Evolutionary conservation across 345 rosid species (phyloP).

Genomic region (Salix caprea): DNA sequence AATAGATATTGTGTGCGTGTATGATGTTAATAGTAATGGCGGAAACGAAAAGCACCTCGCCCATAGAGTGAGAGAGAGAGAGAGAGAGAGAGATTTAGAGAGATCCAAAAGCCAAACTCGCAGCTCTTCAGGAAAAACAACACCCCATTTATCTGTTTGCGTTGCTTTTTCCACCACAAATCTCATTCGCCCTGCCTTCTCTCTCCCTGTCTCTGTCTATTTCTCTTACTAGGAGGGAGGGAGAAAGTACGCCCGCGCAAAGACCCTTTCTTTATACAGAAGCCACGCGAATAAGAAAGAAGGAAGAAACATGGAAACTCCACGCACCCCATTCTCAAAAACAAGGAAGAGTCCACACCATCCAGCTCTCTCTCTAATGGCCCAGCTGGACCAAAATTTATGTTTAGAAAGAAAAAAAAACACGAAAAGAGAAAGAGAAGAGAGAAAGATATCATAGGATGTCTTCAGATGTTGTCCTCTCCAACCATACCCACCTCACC

Average conservation of each 20-base stretch:
- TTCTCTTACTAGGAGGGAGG: not conserved
- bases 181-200: not conserved
- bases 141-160: slow-evolving; percentile 26
- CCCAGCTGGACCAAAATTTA: slow-evolving; percentile 58
- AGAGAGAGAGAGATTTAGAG: not conserved
- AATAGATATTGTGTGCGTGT: not conserved
- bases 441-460: slow-evolving; percentile 4
- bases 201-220: slow-evolving; percentile 14
- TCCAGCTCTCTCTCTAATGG: slow-evolving; percentile 34
- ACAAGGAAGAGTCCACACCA: slow-evolving; percentile 31
- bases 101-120: no score
- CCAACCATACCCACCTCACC: slow-evolving; percentile 55
- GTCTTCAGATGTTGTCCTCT: slow-evolving; percentile 33
- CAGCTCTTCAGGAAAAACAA: slow-evolving; percentile 13
- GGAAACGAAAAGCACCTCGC: slow-evolving; percentile 5
- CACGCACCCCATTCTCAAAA: slow-evolving; percentile 13
- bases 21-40: not conserved
- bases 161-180: slow-evolving; percentile 17
- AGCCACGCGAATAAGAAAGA: slow-evolving; percentile 8
- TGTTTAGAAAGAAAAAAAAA: slow-evolving; percentile 15
- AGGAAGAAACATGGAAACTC: slow-evolving; percentile 29
- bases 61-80: slow-evolving; percentile 5
- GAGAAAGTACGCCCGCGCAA: not conserved
- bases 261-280: not conserved
- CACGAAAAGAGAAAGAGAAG: slow-evolving; percentile 16